Evolutionary conservation across 805 yeast genomes (phyloP), one percentile per base, ranked within the genome.

Genomic region (Barnettozyma vustinii): DNA sequence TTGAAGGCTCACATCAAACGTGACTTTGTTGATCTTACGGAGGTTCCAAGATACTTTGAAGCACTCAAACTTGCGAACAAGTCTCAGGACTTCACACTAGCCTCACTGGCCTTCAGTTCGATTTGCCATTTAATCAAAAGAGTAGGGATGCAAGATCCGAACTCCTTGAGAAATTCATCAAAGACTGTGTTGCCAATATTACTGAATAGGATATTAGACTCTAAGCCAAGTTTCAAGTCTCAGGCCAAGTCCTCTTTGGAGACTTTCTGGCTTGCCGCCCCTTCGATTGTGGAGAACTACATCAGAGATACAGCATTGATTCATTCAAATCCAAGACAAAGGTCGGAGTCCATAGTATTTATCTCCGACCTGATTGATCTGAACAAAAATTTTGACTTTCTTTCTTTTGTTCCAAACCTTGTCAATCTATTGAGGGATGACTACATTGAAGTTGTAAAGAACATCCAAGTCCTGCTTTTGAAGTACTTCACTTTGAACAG

Each of bases 81-180:
- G 47, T 65, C 70, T 4, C 55, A 63, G 3, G 72, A 71, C 43
- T 47, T 64, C 32, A 61, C 70, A 10, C 68, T 79, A 18, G 70
- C 71, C 51, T 51, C 70, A 1, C 47, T 63, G 20, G 71, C 79
- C 2, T 79, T 80, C 56, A 72, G 79, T 26, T 72, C 79, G 0
- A 59, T 79, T 4, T 78, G 81, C 44, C 84, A 81, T 56, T 61
- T 80, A 46, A 73, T 81, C 27, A 80, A 79, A 50, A 64, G 86
- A 19, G 76, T 81, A 6, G 74, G 80, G 42, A 75, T 79, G 63
- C 86, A 81, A 62, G 83, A 80, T 54, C 63, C 70, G 1, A 57
- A 62, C 9, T 67, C 74, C 0, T 64, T 81, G 40, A 66, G 66
- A 50, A 60, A 64, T 2, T 74, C 75, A 36, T 69, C 76, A 37